Evolutionary conservation across 345 rosid genomes (phyloP).

Genomic region (Moricandia arvensis): DNA sequence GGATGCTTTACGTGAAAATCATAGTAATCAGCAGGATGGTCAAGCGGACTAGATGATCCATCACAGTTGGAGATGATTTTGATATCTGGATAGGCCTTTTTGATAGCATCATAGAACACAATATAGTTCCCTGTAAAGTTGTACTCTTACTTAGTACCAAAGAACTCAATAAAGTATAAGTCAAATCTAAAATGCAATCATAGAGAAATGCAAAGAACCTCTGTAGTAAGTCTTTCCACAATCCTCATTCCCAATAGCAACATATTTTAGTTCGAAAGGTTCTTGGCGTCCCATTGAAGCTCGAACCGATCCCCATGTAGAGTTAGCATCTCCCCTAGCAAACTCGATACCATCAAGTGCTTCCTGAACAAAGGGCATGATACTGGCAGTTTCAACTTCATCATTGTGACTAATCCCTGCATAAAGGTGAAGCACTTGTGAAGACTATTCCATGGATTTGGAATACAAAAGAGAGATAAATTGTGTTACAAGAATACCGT

Average conservation of each 20-base stretch:
- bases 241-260: slow-evolving; percentile 95
- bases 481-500: slow-evolving; percentile 47
- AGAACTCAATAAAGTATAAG: not conserved
- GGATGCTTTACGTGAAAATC: slow-evolving; percentile 67
- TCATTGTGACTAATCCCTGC: slow-evolving; percentile 93
- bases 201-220: slow-evolving; percentile 54
- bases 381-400: slow-evolving; percentile 61
- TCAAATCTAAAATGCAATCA: not conserved
- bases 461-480: not conserved
- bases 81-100: slow-evolving; percentile 74
- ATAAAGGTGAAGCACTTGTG: slow-evolving; percentile 7
- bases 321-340: slow-evolving; percentile 70
- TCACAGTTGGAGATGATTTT: slow-evolving; percentile 90
- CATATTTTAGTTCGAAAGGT: slow-evolving; percentile 89
- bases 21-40: slow-evolving; percentile 89
- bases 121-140: slow-evolving; percentile 75
- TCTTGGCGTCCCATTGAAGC: slow-evolving; percentile 90
- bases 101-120: slow-evolving; percentile 81
- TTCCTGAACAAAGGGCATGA: slow-evolving; percentile 94
- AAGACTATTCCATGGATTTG: not conserved
- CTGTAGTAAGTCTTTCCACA: slow-evolving; percentile 78
- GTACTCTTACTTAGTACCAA: slow-evolving; percentile 19
- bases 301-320: slow-evolving; percentile 88
- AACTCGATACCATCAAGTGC: slow-evolving; percentile 93
- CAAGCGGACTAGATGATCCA: slow-evolving; percentile 69